Base-by-base conservation (phyloP, 768 basidiomycete species). In the Macrolepiota dolichaula region DNA sequence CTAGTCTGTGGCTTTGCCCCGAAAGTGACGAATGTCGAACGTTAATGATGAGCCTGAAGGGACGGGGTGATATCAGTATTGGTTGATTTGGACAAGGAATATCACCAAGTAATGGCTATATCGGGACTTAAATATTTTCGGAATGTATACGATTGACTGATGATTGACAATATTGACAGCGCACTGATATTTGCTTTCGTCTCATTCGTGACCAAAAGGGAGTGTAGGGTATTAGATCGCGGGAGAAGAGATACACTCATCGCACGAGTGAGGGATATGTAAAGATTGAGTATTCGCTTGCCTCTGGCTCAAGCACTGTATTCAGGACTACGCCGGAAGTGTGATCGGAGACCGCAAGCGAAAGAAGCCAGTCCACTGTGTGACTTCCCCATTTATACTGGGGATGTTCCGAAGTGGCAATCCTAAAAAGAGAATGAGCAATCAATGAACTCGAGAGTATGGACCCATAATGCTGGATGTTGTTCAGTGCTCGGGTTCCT, bases 111-210 rank as follows among this genome's bases (percentile, higher is more conserved):
- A 15, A 57, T 44, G 51, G 11, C 51, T 54, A 60, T 52, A 59
- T 60, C 51, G 51, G 53, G 59, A 15, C 35, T 37, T 19, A 10
- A 54, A 24, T 54, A 51, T 54, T 40, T 46, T 60, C 42, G 27
- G 42, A n/a, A 27, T 50, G 36, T 35, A 32, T 32, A 32, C 29
- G 32, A 37, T 51, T 17, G 38, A 59, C 25, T 59, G 19, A 17
- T 52, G 51, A 46, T 60, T 60, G 59, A 60, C 59, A 60, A 27
- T 6, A 46, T 60, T 60, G 59, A 60, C 59, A 60, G 38, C 11
- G 22, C 35, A 19, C n/a, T 51, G 50, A 44, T 37, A 12, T 44
- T 51, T 51, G 17, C 15, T 46, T 42, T 53, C 38, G 47, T 29
- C 32, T 47, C 56, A 57, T 35, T 44, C 47, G 12, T 49, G 46